Base-by-base conservation (phyloP, 306 rosid genomes). In the Citrullus amarus region DNA sequence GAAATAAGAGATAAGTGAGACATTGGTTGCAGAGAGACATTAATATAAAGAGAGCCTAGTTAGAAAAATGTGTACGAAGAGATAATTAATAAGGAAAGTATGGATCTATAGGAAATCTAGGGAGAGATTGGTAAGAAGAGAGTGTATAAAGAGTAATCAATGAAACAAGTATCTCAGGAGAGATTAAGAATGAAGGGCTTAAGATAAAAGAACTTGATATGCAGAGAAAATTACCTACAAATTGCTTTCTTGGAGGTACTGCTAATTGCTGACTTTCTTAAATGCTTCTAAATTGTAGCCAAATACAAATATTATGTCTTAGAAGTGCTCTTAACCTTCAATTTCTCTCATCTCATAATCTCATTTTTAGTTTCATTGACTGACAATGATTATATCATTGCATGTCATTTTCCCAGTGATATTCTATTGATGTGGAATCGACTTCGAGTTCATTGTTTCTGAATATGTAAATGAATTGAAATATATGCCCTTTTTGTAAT, bases 401-500 rank as follows among this genome's bases (percentile, higher is more conserved):
- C 46, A 15, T 63, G 28, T 66, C 28, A 0, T 66, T 66, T 66
- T 66, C 28, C 3, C 50, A 38, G 71, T 66, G 28, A 63, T 63
- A 36, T 66, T 36, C 50, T 36, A 36, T 38, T 28, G 3, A 17
- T 16, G 72, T 2, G 18, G 38, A 66, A 38, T 46, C 20, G 48
- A 25, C 22, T 14, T 71, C 4, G 53, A 41, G 57, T 71, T 71
- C 41, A 71, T 46, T 71, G 39, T 71, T 46, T 71, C 38, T 71
- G 41, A 71, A 46, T 10, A 28, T 71, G 57, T 25, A 48, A 50
- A 50, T 72, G 60, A 72, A 28, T 50, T 50, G 25, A 72, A 43
- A 44, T 70, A 44, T 70, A 69, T 70, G 12, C 54, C 38, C 11
- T 6, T 67, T 66, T 83, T 70, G 61, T 73, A 63, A 57, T 87